These are phyloP conservation scores for Diaporthe sp. DNA, from an alignment of 2,329 filamentous ascomycete genomes.

Conservation along the genomic window DNA sequence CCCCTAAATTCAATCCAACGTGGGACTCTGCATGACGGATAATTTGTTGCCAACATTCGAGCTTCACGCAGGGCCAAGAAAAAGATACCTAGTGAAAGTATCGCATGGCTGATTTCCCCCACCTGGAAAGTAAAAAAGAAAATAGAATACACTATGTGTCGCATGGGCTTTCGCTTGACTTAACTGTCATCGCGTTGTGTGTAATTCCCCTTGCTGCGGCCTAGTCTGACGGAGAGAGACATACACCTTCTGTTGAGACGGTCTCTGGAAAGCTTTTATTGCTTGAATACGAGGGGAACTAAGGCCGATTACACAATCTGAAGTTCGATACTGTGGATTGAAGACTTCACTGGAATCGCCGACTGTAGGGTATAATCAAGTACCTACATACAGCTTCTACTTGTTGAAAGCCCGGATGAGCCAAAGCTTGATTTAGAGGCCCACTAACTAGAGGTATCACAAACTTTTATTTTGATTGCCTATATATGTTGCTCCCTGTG, in stretches of 20 bases:
- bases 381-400: not conserved
- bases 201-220: no score
- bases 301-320: not conserved
- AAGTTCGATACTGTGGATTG: not conserved
- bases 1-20: conserved; percentile 4
- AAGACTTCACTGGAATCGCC: not conserved
- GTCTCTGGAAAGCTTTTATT: not conserved
- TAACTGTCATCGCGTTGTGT: no score
- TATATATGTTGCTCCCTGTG: not conserved
- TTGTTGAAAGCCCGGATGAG: not conserved
- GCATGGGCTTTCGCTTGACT: no score
- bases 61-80: not conserved
- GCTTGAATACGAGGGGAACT: not conserved
- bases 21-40: no score
- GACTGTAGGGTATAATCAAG: not conserved
- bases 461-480: not conserved
- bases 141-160: no score
- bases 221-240: no score
- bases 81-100: not conserved
- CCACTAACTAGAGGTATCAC: not conserved
- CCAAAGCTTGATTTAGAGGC: not conserved
- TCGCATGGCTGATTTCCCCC: not conserved
- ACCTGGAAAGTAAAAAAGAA: no score
- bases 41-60: no score
- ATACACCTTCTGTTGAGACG: no score